A percentile compares a stretch with the other conserved stretches of the same genome.
phyloP scores from a whole-genome alignment of 176 grass and related monocot genomes.

The Aegilops sharonensis region DNA sequence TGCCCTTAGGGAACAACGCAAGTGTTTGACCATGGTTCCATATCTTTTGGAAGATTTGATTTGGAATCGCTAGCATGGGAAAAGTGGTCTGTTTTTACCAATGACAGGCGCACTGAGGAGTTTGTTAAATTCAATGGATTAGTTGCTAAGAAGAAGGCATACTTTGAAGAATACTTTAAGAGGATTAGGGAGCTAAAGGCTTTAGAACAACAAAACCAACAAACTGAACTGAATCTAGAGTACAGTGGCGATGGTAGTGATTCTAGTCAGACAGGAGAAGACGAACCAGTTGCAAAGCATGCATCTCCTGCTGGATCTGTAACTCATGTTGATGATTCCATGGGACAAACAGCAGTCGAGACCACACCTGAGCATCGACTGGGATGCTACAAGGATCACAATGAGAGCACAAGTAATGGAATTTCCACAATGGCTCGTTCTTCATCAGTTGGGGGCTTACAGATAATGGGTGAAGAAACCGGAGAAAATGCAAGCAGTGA shows the following conservation, averaged over 20 bases:
- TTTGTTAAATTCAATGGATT: conserved; percentile 91
- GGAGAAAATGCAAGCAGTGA: conserved; percentile 12
- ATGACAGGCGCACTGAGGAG: conserved; percentile 88
- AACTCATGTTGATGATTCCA: conserved; percentile 35
- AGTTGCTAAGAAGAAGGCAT: conserved; percentile 95
- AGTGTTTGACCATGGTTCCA: conserved; percentile 91
- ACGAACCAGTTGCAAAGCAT: conserved; percentile 39
- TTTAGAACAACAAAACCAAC: conserved; percentile 76
- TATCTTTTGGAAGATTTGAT: conserved; percentile 99
- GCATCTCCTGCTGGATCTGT: conserved; percentile 38
- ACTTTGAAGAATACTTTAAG: conserved; percentile 96
- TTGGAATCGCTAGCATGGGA: conserved; percentile 91
- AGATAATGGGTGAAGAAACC: conserved; percentile 38
- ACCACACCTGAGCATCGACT: conserved; percentile 30
- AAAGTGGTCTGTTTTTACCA: conserved; percentile 93
- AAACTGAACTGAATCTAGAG: conserved; percentile 82
- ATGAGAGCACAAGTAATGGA: conserved; percentile 23
- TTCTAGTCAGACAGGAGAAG: conserved; percentile 88
- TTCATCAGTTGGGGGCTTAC: conserved; percentile 19
- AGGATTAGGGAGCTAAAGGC: conserved; percentile 87
- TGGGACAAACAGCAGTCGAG: conserved; percentile 15
- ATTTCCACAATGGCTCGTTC: conserved; percentile 12
- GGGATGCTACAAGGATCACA: conserved; percentile 16
- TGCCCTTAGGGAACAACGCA: conserved; percentile 56
- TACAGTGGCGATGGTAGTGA: conserved; percentile 88